Base-by-base conservation (phyloP, 2,329 filamentous ascomycete species). In the Aotearoamyces nothofagi region DNA sequence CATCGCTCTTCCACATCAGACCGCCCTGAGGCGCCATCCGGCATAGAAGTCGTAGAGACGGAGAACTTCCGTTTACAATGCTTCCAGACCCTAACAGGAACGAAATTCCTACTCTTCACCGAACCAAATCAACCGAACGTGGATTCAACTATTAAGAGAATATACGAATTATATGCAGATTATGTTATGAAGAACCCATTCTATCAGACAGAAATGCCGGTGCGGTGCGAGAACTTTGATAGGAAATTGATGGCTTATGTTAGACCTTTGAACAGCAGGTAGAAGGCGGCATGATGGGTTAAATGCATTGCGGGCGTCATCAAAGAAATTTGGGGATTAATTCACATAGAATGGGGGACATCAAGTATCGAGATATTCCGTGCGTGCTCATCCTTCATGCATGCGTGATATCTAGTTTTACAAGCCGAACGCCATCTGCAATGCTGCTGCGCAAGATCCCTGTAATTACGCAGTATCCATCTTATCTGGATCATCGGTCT, bases 101-200 rank as follows among this genome's bases (percentile, higher is more conserved):
- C 77, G 33, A 98, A 98, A 55, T 98, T 98, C 52, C 58, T 98
- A 22, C 64, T 98, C 31, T 94, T 98, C 52, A 94, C 90, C 31
- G 90, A 96, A 54, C 73, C 70, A 3, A 35, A 42, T 15, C 47
- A 50, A 26, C 75, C 75, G 58, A 92, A 92, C 47, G 76, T 92
- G 22, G 90, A 96, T 44, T 65, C 71, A 9, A 78, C 87, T 24
- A 75, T 93, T 42, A 68, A 73, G 49, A 78, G 73, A 52, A 77
- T 94, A 44, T 96, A 98, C 53, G 90, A 96, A 52, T 58, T 96
- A 29, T 98, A 96, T 58, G 70, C 82, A 28, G 90, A 98, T 55
- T 96, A 82, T 52, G 90, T 98, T 42, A 96, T 94, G 83, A 98
- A 96, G 65, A 98, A 98, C 53, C 90, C 90, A 1, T 98, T 98